These are phyloP conservation scores for Rehmannia glutinosa DNA, from an alignment of 257 asterid species.

Conservation along the genomic window DNA sequence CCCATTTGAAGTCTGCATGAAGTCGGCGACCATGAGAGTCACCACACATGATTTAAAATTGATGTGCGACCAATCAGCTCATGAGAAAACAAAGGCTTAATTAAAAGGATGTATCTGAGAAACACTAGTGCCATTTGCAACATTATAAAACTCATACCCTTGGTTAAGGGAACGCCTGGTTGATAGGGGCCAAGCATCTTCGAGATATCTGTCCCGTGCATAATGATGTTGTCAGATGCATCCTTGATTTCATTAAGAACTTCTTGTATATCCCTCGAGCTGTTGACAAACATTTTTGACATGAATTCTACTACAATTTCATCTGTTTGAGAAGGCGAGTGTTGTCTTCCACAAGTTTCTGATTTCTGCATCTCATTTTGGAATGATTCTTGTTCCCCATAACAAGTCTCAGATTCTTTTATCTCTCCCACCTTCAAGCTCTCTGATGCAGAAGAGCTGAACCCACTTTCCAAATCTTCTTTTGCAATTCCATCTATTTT, in stretches of 20 bases:
- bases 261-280: conserved; percentile 6
- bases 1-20: not conserved
- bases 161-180: not conserved
- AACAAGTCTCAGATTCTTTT: not conserved
- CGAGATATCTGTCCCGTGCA: conserved; percentile 10
- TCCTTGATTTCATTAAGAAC: not conserved
- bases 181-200: conserved; percentile 10
- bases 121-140: not conserved
- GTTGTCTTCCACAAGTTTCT: not conserved
- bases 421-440: not conserved
- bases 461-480: not conserved
- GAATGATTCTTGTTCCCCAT: not conserved
- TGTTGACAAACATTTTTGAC: not conserved
- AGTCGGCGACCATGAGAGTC: not conserved
- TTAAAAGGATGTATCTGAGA: not conserved
- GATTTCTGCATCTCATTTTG: not conserved
- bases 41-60: not conserved
- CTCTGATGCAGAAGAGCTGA: not conserved
- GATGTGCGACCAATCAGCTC: not conserved
- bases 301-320: not conserved
- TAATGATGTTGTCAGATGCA: conserved; percentile 6
- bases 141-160: not conserved
- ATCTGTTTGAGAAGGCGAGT: not conserved
- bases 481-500: not conserved
- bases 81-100: not conserved